Percentiles rank a stretch among this genome's conserved stretches.
phyloP scores from a whole-genome alignment of 164 flowering plant species.

The Houttuynia cordata region DNA sequence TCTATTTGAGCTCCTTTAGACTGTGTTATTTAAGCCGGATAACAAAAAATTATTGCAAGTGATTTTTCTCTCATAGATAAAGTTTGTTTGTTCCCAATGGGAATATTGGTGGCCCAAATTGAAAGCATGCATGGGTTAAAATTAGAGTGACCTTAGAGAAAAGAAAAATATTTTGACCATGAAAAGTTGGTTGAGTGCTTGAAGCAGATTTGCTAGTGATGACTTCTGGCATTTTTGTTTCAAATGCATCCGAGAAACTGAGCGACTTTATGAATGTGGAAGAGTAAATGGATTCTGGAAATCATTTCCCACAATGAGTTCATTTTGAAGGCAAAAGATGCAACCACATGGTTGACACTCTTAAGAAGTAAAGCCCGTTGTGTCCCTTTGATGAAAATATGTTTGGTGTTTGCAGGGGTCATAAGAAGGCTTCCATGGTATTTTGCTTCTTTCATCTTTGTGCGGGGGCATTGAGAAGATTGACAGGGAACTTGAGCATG shows the following conservation, averaged over 20 bases:
- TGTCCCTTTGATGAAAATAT: background rate
- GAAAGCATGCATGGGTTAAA: no score
- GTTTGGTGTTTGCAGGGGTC: slow-evolving; percentile 49
- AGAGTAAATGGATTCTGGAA: background rate
- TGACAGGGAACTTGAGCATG: slow-evolving; percentile 33
- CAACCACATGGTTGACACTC: background rate
- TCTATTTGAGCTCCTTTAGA: background rate
- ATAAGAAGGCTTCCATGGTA: slow-evolving; percentile 49
- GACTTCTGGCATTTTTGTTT: background rate
- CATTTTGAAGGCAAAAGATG: background rate
- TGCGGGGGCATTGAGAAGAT: slow-evolving; percentile 53
- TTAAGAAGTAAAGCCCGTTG: background rate
- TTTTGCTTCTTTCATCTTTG: slow-evolving; percentile 67
- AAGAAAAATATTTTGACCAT: no score
- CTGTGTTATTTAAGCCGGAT: background rate
- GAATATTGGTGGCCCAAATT: no score
- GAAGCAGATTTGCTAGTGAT: no score
- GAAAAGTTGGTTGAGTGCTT: no score
- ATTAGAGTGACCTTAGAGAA: no score
- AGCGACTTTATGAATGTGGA: background rate
- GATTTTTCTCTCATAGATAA: background rate
- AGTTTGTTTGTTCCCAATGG: no score
- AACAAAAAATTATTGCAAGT: background rate
- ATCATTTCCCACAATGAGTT: background rate
- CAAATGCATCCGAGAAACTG: background rate